These are phyloP conservation scores for Parietaria judaica DNA, from an alignment of 306 rosid species.

Conservation along the genomic window DNA sequence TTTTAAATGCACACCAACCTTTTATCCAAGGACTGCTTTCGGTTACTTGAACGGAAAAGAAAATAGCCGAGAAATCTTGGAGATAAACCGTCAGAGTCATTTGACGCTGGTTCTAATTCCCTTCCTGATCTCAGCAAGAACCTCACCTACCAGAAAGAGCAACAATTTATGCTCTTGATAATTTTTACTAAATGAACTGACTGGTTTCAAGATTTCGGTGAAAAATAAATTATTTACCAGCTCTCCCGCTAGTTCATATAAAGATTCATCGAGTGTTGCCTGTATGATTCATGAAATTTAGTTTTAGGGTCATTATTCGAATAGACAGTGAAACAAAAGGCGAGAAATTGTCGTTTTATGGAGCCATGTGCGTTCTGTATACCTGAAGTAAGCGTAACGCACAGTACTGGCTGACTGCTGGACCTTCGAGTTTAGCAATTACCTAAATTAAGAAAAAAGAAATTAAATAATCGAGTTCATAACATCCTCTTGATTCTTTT, in stretches of 20 bases:
- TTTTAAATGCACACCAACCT: conserved; percentile 34
- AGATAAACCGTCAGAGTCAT: conserved; percentile 61
- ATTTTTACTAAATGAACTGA: conserved; percentile 1
- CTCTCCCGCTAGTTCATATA: conserved; percentile 98
- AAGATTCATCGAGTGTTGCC: conserved; percentile 95
- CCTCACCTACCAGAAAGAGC: conserved; percentile 57
- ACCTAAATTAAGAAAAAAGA: conserved; percentile 49
- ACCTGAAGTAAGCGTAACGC: conserved; percentile 88
- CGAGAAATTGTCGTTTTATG: not conserved
- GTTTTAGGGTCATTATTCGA: conserved; percentile 18
- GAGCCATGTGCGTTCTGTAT: conserved; percentile 12
- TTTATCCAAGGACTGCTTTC: conserved; percentile 62
- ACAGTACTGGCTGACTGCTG: conserved; percentile 94
- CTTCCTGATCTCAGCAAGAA: conserved; percentile 96
- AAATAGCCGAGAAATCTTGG: conserved; percentile 91
- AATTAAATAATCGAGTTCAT: conserved; percentile 5
- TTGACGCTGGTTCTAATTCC: conserved; percentile 64
- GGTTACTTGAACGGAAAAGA: conserved; percentile 59
- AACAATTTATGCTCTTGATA: conserved; percentile 14
- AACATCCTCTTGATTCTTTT: no score
- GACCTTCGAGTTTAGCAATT: conserved; percentile 96
- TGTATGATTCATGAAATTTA: conserved; percentile 30
- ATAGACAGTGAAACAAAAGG: conserved; percentile 1
- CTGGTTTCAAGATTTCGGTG: conserved; percentile 2
- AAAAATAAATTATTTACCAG: conserved; percentile 43